Base-by-base conservation (phyloP, 2,329 filamentous ascomycete species). In the Aphanocladium album region DNA sequence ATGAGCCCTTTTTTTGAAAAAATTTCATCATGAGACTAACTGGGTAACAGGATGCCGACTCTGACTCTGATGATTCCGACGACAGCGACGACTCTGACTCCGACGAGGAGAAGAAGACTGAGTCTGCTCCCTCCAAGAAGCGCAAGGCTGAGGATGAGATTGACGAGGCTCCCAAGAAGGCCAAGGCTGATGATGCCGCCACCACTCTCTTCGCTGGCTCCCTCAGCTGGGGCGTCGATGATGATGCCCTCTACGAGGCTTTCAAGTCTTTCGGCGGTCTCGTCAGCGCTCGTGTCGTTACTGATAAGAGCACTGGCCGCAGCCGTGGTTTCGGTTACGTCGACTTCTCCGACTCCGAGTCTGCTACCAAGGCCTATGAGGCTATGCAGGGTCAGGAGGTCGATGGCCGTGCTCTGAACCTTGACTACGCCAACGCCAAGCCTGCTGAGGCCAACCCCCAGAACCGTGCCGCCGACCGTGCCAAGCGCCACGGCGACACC, bases 251-350 rank as follows among this genome's bases (percentile, higher is more conserved):
- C 65, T 82, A 84, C 67, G 83, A 88, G 69, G 89, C 93, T 74
- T 96, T 97, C 79, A 85, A 92, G 79, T 78, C 84, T 64, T 93
- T 88, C 70, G 88, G 88, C 65, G 89, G 89, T 70, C 81, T 96
- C 60, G 78, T 80, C 66, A 83, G 85, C 69, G 89, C 87, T 65
- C 89, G 91, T 68, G 87, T 96, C 71, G 90, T 96, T 74, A 93
- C 87, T 68, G 91, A 96, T 79, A 88, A 88, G 74, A 85, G 88
- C 60, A 84, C 82, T 70, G 90, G 90, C 70, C 89, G 91, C 72
- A 93, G 92, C 76, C 92, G 92, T 79, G 93, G 91, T 66, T 96
- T 96, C 75, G 93, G 93, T 63, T 97, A 96, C 73, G 90, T 96
- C 69, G 92, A 96, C 80, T 96, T 93, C 76, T 80, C 81, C 72